Conservation (phyloP, 371 early-diverging fungal genomes). For the Lichtheimia ramosa region DNA sequence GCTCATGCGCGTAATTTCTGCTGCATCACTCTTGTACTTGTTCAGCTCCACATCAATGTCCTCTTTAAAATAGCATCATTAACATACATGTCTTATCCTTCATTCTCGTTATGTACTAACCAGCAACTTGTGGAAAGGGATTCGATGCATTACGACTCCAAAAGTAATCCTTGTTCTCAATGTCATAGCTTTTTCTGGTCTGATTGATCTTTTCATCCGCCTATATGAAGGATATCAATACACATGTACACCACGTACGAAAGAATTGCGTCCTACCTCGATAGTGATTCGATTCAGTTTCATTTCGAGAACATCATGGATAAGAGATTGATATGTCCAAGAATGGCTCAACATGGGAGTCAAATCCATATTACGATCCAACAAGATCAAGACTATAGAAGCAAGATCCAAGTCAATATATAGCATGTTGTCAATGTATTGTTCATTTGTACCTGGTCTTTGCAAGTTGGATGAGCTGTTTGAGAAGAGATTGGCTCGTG, state of each 20-base stretch:
- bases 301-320: constrained; percentile 95
- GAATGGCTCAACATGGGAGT: constrained; percentile 94
- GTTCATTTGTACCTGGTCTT: constrained; percentile 40
- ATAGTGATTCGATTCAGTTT: constrained; percentile 84
- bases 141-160: constrained; percentile 92
- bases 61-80: constrained; percentile 43
- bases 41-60: constrained; percentile 89
- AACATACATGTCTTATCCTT: background rate
- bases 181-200: constrained; percentile 81
- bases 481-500: constrained; percentile 77
- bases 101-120: constrained; percentile 24
- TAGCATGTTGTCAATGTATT: background rate
- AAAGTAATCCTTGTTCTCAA: constrained; percentile 91
- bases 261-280: constrained; percentile 15
- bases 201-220: constrained; percentile 69
- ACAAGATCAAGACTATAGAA: constrained; percentile 76
- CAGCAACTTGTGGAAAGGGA: constrained; percentile 98
- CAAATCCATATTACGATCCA: constrained; percentile 96
- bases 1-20: constrained; percentile 83
- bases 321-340: constrained; percentile 97
- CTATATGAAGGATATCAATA: constrained; percentile 22
- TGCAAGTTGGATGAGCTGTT: constrained; percentile 56
- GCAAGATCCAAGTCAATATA: no score
- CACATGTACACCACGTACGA: background rate
- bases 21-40: constrained; percentile 92